Conservation (phyloP, 1,284 basidiomycete genomes). For the Ustilago trichophora region DNA sequence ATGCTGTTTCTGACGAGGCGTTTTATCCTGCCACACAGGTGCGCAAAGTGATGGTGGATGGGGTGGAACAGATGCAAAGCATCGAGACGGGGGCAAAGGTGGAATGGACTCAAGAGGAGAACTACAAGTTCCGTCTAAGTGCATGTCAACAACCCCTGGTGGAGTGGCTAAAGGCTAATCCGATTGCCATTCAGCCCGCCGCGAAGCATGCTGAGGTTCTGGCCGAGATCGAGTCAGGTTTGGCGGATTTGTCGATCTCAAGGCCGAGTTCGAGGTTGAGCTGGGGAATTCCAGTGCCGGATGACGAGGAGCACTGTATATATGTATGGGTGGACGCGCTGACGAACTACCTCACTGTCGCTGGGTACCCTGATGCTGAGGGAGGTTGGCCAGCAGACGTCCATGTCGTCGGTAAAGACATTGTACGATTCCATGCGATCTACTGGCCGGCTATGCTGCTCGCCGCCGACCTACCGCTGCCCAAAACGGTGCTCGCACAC, state of each 20-base stretch:
- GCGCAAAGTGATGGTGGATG: conserved; percentile 62
- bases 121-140: conserved; percentile 88
- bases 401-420: conserved; percentile 92
- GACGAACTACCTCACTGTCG: conserved; percentile 83
- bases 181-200: conserved; percentile 58
- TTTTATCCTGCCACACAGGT: conserved; percentile 84
- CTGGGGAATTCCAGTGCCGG: conserved; percentile 89
- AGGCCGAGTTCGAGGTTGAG: conserved; percentile 77
- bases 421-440: conserved; percentile 87
- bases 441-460: conserved; percentile 88
- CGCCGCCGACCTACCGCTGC: conserved; percentile 77
- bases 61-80: conserved; percentile 69
- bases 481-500: conserved; percentile 78
- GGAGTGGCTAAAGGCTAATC: conserved; percentile 72
- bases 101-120: conserved; percentile 81
- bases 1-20: conserved; percentile 89
- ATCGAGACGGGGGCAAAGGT: conserved; percentile 82
- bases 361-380: conserved; percentile 75
- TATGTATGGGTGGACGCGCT: conserved; percentile 97
- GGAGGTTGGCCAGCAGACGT: conserved; percentile 81
- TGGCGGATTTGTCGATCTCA: conserved; percentile 78
- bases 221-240: conserved; percentile 69
- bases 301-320: conserved; percentile 81
- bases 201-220: conserved; percentile 59
- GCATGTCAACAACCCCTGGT: conserved; percentile 74